These are phyloP conservation scores for Suhomyces chickasaworum DNA, from an alignment of 1,139 yeast species.

Conservation along the genomic window DNA sequence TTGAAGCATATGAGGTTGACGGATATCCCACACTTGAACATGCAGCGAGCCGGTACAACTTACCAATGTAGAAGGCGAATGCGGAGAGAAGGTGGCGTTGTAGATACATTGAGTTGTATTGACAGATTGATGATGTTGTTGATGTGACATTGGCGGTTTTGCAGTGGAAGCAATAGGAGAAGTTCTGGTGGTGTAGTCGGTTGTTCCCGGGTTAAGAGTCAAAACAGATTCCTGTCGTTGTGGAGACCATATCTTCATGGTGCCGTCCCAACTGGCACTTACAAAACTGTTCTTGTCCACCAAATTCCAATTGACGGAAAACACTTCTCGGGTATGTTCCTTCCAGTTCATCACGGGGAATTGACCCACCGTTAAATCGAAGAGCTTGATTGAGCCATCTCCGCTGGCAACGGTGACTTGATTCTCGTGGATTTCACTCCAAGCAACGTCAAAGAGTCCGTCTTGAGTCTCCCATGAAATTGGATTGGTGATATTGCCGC, in stretches of 20 bases:
- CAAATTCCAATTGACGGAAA: conserved; percentile 83
- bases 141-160: conserved; percentile 39
- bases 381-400: conserved; percentile 83
- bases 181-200: conserved; percentile 31
- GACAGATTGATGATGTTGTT: conserved; percentile 30
- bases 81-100: conserved; percentile 84
- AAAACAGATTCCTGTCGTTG: conserved; percentile 56
- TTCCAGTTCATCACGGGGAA: conserved; percentile 77
- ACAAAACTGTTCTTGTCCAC: conserved; percentile 73
- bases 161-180: conserved; percentile 27
- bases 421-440: conserved; percentile 91
- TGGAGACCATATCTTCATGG: conserved; percentile 75
- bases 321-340: conserved; percentile 87
- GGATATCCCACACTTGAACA: conserved; percentile 81
- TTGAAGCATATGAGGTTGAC: conserved; percentile 65
- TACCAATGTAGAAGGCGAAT: conserved; percentile 67
- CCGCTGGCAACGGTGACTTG: conserved; percentile 84
- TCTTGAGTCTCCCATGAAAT: conserved; percentile 86
- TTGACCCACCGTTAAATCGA: conserved; percentile 66
- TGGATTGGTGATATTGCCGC: conserved; percentile 61
- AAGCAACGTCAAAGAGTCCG: conserved; percentile 82
- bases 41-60: conserved; percentile 82
- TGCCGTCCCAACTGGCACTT: conserved; percentile 91
- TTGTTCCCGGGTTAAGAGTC: conserved; percentile 52
- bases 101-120: conserved; percentile 62